Conservation (phyloP, 2,329 filamentous ascomycete species). For the Ustulina deusta region DNA sequence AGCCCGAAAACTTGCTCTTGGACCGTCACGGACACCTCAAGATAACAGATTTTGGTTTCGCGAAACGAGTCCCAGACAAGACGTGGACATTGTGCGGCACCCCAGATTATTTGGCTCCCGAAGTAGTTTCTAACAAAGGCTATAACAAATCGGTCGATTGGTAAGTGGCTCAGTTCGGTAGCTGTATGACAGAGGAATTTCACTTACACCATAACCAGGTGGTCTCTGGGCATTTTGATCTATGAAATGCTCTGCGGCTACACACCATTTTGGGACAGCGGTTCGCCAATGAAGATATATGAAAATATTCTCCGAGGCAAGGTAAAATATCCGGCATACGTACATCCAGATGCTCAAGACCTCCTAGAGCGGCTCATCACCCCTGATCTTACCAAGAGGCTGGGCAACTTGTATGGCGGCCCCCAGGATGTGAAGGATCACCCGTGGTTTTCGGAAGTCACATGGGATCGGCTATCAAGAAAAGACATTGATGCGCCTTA, state of each 20-base stretch:
- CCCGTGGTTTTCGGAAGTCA: slow-evolving; percentile 96
- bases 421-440: slow-evolving; percentile 94
- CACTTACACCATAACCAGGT: slow-evolving; percentile 68
- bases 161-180: slow-evolving; percentile 66
- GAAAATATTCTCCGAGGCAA: slow-evolving; percentile 97
- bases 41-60: slow-evolving; percentile 98
- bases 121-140: slow-evolving; percentile 98
- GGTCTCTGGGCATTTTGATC: slow-evolving; percentile 97
- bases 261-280: slow-evolving; percentile 98
- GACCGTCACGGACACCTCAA: slow-evolving; percentile 95
- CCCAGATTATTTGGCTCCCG: slow-evolving; percentile 95
- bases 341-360: slow-evolving; percentile 94
- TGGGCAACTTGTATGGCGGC: slow-evolving; percentile 93
- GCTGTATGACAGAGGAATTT: slow-evolving; percentile 17
- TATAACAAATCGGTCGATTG: slow-evolving; percentile 99
- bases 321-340: slow-evolving; percentile 96
- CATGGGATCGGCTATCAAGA: slow-evolving; percentile 92
- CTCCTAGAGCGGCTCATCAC: slow-evolving; percentile 94
- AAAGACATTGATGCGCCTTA: slow-evolving; percentile 99
- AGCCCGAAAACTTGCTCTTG: slow-evolving; percentile 92
- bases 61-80: slow-evolving; percentile 97
- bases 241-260: slow-evolving; percentile 99
- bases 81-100: slow-evolving; percentile 99
- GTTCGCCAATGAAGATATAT: slow-evolving; percentile 98
- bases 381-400: slow-evolving; percentile 89